Percentiles rank a stretch among this genome's conserved stretches.
phyloP scores from a whole-genome alignment of 169 alveolate species.

The Cyclospora cayetanensis region DNA sequence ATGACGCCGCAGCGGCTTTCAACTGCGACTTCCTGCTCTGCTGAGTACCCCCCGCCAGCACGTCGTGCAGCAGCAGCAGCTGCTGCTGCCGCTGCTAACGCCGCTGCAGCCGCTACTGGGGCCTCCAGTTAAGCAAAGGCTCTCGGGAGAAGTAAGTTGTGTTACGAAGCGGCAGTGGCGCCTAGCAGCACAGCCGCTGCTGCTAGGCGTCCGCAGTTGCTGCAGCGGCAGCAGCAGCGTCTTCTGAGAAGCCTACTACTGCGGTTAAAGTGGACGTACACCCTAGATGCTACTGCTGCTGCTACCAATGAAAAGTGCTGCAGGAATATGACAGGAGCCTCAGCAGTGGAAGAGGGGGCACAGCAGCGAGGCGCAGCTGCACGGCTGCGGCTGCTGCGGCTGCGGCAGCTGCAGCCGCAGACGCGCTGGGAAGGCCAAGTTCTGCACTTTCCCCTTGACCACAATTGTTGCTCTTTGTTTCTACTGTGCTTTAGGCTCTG shows the following conservation, averaged over 20 bases:
- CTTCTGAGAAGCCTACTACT: slow-evolving; percentile 3
- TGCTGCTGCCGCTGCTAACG: slow-evolving; percentile 45
- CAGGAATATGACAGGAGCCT: slow-evolving; percentile 3
- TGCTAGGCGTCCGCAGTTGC: slow-evolving; percentile 13
- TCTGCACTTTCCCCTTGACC: too few species aligned
- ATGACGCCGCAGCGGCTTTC: background rate
- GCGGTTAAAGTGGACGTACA: background rate
- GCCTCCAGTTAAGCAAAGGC: slow-evolving; percentile 7
- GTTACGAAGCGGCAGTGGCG: background rate
- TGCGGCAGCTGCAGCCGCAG: background rate
- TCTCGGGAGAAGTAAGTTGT: background rate
- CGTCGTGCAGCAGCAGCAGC: slow-evolving; percentile 49
- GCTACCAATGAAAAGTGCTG: slow-evolving; percentile 18
- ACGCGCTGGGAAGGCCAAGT: too few species aligned
- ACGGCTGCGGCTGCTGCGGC: slow-evolving; percentile 26
- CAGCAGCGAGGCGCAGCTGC: slow-evolving; percentile 26
- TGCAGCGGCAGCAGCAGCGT: slow-evolving; percentile 41
- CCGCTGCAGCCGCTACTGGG: slow-evolving; percentile 14
- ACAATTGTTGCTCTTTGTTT: too few species aligned
- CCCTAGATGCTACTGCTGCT: background rate
- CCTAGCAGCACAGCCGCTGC: slow-evolving; percentile 50
- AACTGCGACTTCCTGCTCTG: background rate
- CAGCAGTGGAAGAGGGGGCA: background rate
- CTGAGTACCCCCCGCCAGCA: slow-evolving; percentile 7
- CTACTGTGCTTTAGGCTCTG: too few species aligned